Conservation (phyloP, 179 eudicot species). For the Camellia oleifera region DNA sequence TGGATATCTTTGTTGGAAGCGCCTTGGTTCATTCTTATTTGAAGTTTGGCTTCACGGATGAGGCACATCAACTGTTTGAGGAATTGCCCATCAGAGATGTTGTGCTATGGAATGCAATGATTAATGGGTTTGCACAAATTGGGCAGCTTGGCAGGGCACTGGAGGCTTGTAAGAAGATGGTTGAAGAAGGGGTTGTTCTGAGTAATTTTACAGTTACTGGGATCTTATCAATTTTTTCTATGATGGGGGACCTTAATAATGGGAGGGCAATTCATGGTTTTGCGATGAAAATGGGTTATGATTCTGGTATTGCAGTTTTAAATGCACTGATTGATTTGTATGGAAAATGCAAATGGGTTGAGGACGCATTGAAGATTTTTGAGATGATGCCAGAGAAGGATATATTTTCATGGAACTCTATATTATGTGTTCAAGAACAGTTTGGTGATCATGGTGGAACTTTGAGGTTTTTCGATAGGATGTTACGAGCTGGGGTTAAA, state of each 20-base stretch:
- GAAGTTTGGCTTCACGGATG: slow-evolving; percentile 37
- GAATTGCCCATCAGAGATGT: slow-evolving; percentile 48
- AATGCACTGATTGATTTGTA: slow-evolving; percentile 53
- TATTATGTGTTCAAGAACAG: slow-evolving; percentile 34
- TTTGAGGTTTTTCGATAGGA: slow-evolving; percentile 26
- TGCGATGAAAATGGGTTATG: slow-evolving; percentile 31
- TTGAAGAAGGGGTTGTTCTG: slow-evolving; percentile 24
- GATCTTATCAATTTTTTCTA: slow-evolving; percentile 30
- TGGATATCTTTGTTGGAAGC: slow-evolving; percentile 52
- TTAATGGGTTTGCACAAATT: slow-evolving; percentile 45
- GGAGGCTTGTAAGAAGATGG: slow-evolving; percentile 33
- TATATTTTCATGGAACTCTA: slow-evolving; percentile 44
- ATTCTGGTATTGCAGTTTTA: slow-evolving; percentile 27
- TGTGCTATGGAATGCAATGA: slow-evolving; percentile 59
- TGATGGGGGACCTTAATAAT: slow-evolving; percentile 24
- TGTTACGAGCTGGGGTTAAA: slow-evolving; percentile 27
- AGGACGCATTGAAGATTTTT: slow-evolving; percentile 32
- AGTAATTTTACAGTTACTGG: slow-evolving; percentile 41
- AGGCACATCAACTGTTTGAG: slow-evolving; percentile 46
- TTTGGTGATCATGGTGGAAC: slow-evolving; percentile 35
- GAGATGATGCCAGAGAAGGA: slow-evolving; percentile 32
- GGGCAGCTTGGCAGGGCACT: slow-evolving; percentile 31
- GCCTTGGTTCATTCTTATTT: slow-evolving; percentile 50
- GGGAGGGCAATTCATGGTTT: slow-evolving; percentile 43
- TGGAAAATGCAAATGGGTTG: slow-evolving; percentile 35